Base-by-base conservation (phyloP, 2,329 filamentous ascomycete genomes). In the Beauveria brongniartii region DNA sequence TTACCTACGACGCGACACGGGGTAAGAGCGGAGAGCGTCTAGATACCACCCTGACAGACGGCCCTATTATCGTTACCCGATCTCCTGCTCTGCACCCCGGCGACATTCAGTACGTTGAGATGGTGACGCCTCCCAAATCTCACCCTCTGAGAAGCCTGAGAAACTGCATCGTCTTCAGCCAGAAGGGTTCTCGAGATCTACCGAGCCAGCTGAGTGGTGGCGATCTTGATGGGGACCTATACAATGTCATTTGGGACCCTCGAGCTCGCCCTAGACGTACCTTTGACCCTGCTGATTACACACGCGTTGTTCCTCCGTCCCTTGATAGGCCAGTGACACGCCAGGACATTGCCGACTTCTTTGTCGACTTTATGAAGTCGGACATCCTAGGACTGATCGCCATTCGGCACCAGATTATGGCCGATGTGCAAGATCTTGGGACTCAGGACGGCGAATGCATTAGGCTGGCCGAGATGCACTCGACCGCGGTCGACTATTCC, bases 141-240 rank as follows among this genome's bases (percentile, higher is more conserved):
- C 90, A 88, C 16, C 83, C 89, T 0, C 77, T 95, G 1, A 74
- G 74, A 2, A 68, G 77, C 0, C 77, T 92, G 1, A 75, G 78
- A 2, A 96, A 95, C 67, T 92, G 90, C 63, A 80, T 96, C 14
- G 84, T 89, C 1, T 96, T 96, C 69, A 92, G 87, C 62, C 83
- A 86, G 60, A 78, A 82, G 47, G 91, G 91, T 0, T 28, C 66
- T 0, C 82, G 91, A 18, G 91, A 95, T 68, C 75, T 96, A 0
- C 90, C 91, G 0, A 93, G 89, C 63, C 82, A 88, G 71, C 77
- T 96, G 0, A 88, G 88, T 57, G 91, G 91, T 1, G 91, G 91
- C 0, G 91, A 96, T 70, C 80, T 96, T 0, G 91, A 94, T 64
- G 91, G 91, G 0, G 92, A 96, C 70, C 74, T 90, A 0, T 96